phyloP scores from a whole-genome alignment of 345 rosid genomes.

The Eucalyptus curtisii region DNA sequence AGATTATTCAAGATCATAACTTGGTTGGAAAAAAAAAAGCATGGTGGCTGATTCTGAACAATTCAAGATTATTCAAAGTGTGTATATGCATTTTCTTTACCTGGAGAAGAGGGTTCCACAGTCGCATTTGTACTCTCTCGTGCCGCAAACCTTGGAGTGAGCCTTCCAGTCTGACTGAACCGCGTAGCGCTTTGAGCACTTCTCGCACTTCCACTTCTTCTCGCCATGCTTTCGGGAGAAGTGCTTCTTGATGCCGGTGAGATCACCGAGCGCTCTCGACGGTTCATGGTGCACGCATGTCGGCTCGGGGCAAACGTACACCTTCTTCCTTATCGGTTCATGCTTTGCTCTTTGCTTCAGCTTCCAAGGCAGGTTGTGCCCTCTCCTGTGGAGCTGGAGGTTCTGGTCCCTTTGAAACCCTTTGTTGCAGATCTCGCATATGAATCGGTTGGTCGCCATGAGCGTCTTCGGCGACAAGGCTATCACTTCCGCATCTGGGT shows the following conservation, averaged over 20 bases:
- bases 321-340: conserved; percentile 34
- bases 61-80: background rate
- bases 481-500: conserved; percentile 50
- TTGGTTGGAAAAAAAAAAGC: background rate
- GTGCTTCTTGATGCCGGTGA: conserved; percentile 61
- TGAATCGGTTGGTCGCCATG: conserved; percentile 33
- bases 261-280: conserved; percentile 55
- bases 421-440: conserved; percentile 57
- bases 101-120: conserved; percentile 56
- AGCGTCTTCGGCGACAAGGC: conserved; percentile 47
- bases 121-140: conserved; percentile 49
- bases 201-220: conserved; percentile 63
- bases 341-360: conserved; percentile 41
- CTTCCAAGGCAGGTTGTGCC: conserved; percentile 64
- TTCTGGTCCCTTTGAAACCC: conserved; percentile 63
- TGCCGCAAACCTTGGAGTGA: conserved; percentile 57
- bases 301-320: conserved; percentile 43
- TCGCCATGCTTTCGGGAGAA: conserved; percentile 50
- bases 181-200: conserved; percentile 48
- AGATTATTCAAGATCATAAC: too few species aligned
- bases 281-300: conserved; percentile 50
- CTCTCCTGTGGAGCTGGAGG: conserved; percentile 60
- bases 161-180: conserved; percentile 68
- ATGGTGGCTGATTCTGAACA: background rate
- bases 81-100: background rate